These are phyloP conservation scores for Calvatia gigantea DNA, from an alignment of 768 basidiomycete species.

Conservation along the genomic window DNA sequence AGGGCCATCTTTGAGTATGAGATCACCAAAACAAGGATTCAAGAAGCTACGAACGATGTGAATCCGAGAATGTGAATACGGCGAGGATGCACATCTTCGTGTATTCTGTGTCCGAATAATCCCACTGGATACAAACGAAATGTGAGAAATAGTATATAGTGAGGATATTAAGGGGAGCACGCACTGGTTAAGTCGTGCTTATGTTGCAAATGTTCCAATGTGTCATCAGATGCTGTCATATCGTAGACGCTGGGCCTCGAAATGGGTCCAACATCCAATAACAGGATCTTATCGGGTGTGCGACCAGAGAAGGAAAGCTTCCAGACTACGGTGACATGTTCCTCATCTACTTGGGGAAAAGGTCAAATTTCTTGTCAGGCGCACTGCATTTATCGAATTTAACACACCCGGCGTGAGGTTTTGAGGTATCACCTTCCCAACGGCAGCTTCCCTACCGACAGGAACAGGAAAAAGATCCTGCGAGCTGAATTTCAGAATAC, in stretches of 20 bases:
- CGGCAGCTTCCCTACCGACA: conserved; percentile 27
- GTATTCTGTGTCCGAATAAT: conserved; percentile 23
- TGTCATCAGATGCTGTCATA: conserved; percentile 20
- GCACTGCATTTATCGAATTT: no score
- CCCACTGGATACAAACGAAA: conserved; percentile 19
- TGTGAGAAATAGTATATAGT: neutral
- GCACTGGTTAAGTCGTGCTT: conserved; percentile 23
- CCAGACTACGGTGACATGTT: conserved; percentile 30
- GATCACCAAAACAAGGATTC: neutral
- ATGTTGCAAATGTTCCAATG: conserved; percentile 19
- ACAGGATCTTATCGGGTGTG: conserved; percentile 19
- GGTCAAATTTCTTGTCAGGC: neutral
- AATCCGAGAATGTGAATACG: conserved; percentile 11
- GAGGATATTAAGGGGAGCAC: neutral
- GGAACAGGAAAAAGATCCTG: conserved; percentile 31
- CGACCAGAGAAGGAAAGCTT: conserved; percentile 27
- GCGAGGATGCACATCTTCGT: conserved; percentile 28
- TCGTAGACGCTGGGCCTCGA: conserved; percentile 3
- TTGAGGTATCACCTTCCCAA: neutral
- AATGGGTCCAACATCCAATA: conserved; percentile 17
- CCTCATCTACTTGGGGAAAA: conserved; percentile 14
- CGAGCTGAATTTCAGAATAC: neutral
- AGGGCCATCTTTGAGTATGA: neutral
- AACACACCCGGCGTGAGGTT: neutral
- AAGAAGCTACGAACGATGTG: conserved; percentile 16